Base-by-base conservation (phyloP, 148 eudicot species). In the Rhododendron henanense region DNA sequence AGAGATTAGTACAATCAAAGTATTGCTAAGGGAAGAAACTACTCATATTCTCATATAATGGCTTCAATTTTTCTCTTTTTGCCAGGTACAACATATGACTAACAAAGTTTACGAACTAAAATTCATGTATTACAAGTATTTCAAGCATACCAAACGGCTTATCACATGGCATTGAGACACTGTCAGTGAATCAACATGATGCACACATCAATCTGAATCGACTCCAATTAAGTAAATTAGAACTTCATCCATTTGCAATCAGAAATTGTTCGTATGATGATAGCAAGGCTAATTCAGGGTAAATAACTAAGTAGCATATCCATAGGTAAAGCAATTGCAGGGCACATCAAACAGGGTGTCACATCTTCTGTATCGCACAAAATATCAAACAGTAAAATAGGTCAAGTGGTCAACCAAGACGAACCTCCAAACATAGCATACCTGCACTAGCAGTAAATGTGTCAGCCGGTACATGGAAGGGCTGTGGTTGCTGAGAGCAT, bases 401-500 rank as follows among this genome's bases (percentile, higher is more conserved):
- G 45, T 31, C 61, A 55, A 4, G 61, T 15, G 21, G 61, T 55
- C 5, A 15, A 45, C 35, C 44, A 13, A 61, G 61, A 65, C 45
- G 81, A 84, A 77, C 81, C 80, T 76, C 77, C 15, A 77, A 21
- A 37, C 23, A 57, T 37, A 13, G 19, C 61, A 50, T 83, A 86
- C 85, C 88, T 75, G 57, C 48, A 82, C 23, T 33, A 75, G 61
- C 57, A 61, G 37, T 76, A 55, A 57, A 16, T 23, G 25, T 74
- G 3, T 73, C 88, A 86, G n/a, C 74, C 25, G 19, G 37, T 45
- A 65, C 51, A 39, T 53, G 83, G 51, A 74, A 65, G 44, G 48
- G 79, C 82, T 69, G 69, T 44, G 55, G 83, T n/a, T 41, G 86
- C 33, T 77, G 81, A 79, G 82, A 81, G 83, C 50, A 74, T 51